Evolutionary conservation across 768 basidiomycete species (phyloP).

Genomic region (Russula dissimulans): DNA sequence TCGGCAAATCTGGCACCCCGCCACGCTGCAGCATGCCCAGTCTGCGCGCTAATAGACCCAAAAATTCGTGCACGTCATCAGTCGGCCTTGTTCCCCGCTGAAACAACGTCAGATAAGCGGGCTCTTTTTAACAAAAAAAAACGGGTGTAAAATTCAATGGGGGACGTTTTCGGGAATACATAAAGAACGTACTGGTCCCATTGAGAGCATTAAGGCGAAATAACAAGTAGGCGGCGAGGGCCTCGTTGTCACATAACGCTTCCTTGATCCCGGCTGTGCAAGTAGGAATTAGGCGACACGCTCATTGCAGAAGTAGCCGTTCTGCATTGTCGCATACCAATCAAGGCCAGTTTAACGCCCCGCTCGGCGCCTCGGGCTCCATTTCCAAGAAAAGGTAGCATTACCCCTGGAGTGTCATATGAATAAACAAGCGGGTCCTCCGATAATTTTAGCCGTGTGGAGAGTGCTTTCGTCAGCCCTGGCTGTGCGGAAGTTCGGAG

Average conservation of each 20-base stretch:
- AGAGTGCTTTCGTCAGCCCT: conserved; percentile 82
- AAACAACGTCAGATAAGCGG: conserved; percentile 59
- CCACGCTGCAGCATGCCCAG: conserved; percentile 80
- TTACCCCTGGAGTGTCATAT: conserved; percentile 93
- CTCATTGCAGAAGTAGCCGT: background rate
- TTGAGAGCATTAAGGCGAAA: conserved; percentile 77
- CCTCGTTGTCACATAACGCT: conserved; percentile 77
- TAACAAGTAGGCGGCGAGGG: conserved; percentile 77
- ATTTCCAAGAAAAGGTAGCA: conserved; percentile 88
- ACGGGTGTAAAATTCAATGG: background rate
- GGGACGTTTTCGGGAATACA: background rate
- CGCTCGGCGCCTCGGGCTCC: conserved; percentile 83
- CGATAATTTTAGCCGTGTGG: conserved; percentile 80
- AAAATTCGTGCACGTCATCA: conserved; percentile 53
- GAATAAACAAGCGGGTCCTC: conserved; percentile 81
- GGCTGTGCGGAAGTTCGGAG: conserved; percentile 83
- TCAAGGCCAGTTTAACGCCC: conserved; percentile 87
- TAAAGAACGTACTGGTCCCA: conserved; percentile 46
- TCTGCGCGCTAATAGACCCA: conserved; percentile 58
- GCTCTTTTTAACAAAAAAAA: conserved; percentile 34
- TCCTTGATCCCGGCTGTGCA: conserved; percentile 84
- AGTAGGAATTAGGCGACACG: conserved; percentile 4
- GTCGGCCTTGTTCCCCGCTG: conserved; percentile 48
- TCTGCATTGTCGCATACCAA: conserved; percentile 48
- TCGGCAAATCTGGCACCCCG: conserved; percentile 55